phyloP scores from a whole-genome alignment of 352 stramenopile genomes.

The Globisporangium perplexum region DNA sequence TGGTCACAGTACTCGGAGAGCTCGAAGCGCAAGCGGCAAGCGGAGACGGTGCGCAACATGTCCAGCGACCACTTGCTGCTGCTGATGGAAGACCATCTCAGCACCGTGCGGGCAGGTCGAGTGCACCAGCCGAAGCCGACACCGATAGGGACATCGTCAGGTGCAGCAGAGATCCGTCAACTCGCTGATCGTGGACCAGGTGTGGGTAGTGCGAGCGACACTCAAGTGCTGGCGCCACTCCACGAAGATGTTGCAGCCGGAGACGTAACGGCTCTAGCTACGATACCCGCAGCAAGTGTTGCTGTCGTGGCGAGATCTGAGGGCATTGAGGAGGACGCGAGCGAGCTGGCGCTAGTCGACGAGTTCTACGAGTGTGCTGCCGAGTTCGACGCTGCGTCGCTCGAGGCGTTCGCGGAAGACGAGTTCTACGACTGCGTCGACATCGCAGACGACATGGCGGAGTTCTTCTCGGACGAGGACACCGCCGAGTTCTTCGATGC shows the following conservation, averaged over 20 bases:
- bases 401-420: slow-evolving; percentile 73
- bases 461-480: slow-evolving; percentile 51
- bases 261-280: not conserved
- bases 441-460: slow-evolving; percentile 46
- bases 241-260: not conserved
- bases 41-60: slow-evolving; percentile 70
- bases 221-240: not conserved
- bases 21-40: slow-evolving; percentile 53
- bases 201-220: not conserved
- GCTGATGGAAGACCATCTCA: slow-evolving; percentile 60
- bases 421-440: slow-evolving; percentile 85
- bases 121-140: slow-evolving; percentile 8
- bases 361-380: slow-evolving; percentile 80
- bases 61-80: slow-evolving; percentile 62
- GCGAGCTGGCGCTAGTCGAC: slow-evolving; percentile 47
- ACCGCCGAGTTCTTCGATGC: slow-evolving; percentile 24
- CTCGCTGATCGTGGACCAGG: not conserved
- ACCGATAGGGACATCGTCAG: slow-evolving; percentile 4
- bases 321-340: not conserved
- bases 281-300: not conserved
- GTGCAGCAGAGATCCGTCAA: slow-evolving; percentile 5
- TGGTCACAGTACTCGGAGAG: slow-evolving; percentile 81
- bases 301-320: not conserved
- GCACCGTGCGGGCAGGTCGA: slow-evolving; percentile 14
- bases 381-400: slow-evolving; percentile 42